phyloP scores from a whole-genome alignment of 495 filamentous ascomycete species.

The Penicillium salamii region DNA sequence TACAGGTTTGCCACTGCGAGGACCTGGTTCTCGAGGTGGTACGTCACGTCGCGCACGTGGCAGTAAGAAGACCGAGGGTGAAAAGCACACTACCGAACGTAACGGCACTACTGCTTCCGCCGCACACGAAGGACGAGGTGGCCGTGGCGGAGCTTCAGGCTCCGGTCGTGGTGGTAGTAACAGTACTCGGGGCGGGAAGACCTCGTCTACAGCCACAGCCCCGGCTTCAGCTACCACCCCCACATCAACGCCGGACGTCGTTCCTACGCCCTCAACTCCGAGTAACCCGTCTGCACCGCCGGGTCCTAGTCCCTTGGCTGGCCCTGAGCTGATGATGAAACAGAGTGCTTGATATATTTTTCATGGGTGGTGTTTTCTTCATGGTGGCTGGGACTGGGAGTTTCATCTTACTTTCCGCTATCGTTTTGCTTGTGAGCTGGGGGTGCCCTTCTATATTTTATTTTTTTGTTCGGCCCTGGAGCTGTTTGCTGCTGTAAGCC shows the following conservation, averaged over 20 bases:
- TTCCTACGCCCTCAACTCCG: slow-evolving; percentile 24
- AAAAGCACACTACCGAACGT: slow-evolving; percentile 59
- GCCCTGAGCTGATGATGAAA: slow-evolving; percentile 31
- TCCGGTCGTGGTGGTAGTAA: slow-evolving; percentile 33
- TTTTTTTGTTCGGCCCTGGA: neutral
- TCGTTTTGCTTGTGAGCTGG: neutral
- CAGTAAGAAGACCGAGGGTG: slow-evolving; percentile 67
- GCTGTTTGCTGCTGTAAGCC: neutral
- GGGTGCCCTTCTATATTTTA: neutral
- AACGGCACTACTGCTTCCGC: slow-evolving; percentile 16
- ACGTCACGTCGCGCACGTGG: slow-evolving; percentile 75
- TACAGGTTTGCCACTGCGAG: slow-evolving; percentile 55
- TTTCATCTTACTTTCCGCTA: neutral
- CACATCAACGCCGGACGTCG: slow-evolving; percentile 28
- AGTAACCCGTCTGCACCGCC: slow-evolving; percentile 22
- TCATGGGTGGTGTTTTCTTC: neutral
- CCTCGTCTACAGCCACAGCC: slow-evolving; percentile 5
- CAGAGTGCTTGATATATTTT: slow-evolving; percentile 12
- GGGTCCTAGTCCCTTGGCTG: slow-evolving; percentile 25
- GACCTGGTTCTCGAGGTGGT: slow-evolving; percentile 77
- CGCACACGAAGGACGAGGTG: slow-evolving; percentile 25
- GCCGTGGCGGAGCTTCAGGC: slow-evolving; percentile 24
- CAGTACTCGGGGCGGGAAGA: slow-evolving; percentile 30
- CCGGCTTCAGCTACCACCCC: slow-evolving; percentile 9
- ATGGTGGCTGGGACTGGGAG: neutral